Percentiles rank a stretch among this genome's conserved stretches.
Conservation (phyloP, 345 rosid genomes). For the Pistacia atlantica region DNA sequence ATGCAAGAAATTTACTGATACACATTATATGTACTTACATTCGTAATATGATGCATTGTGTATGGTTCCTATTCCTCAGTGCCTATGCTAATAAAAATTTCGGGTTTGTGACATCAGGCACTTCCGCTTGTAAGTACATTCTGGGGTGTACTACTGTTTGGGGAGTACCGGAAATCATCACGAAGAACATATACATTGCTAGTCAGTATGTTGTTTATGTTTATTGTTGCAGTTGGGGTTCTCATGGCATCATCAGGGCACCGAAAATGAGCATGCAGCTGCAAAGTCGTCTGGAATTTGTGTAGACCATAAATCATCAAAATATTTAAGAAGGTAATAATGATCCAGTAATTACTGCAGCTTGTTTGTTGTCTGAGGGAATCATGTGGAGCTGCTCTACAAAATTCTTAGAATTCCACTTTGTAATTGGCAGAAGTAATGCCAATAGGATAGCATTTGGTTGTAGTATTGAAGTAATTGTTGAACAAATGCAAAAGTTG, state of each 20-base stretch:
- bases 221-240: constrained; percentile 67
- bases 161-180: constrained; percentile 81
- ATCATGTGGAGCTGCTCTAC: neutral
- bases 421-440: neutral
- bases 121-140: constrained; percentile 91
- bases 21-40: too few relatives aligned
- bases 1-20: neutral
- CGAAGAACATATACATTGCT: constrained; percentile 64
- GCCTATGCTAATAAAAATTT: neutral
- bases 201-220: constrained; percentile 69
- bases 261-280: constrained; percentile 42
- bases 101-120: constrained; percentile 54
- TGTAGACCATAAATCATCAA: neutral
- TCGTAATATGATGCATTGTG: too few relatives aligned
- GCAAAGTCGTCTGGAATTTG: neutral
- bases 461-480: too few relatives aligned
- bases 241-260: constrained; percentile 87
- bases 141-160: constrained; percentile 82
- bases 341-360: neutral
- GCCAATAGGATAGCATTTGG: too few relatives aligned
- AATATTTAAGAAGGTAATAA: neutral
- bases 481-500: neutral
- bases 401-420: neutral
- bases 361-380: too few relatives aligned
- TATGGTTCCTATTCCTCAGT: neutral